These are phyloP conservation scores for Thalassiosira hispida DNA, from an alignment of 352 stramenopile species.

Conservation along the genomic window DNA sequence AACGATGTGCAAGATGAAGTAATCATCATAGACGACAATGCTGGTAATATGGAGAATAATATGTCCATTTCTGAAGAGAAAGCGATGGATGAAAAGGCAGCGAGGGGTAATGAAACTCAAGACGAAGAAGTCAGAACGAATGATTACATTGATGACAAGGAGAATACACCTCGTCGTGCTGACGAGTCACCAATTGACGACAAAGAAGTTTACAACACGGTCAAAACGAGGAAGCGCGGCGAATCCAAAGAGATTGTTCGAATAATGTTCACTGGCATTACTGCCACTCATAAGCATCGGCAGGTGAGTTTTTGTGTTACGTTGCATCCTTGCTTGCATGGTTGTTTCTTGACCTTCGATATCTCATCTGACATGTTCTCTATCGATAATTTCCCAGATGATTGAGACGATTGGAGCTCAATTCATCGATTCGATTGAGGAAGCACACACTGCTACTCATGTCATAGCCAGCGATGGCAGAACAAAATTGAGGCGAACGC, in stretches of 20 bases:
- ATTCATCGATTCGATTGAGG: slow-evolving; percentile 56
- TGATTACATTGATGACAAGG: neutral
- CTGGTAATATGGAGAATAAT: neutral
- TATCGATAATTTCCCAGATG: slow-evolving; percentile 36
- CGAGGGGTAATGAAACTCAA: slow-evolving; percentile 13
- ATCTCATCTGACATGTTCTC: neutral
- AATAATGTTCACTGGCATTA: slow-evolving; percentile 59
- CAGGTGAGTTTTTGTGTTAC: slow-evolving; percentile 14
- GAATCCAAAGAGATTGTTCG: slow-evolving; percentile 31
- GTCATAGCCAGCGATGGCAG: slow-evolving; percentile 58
- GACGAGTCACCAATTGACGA: neutral
- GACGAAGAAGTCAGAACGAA: neutral
- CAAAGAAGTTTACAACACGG: slow-evolving; percentile 4
- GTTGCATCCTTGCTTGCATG: slow-evolving; percentile 7
- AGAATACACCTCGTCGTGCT: slow-evolving; percentile 1
- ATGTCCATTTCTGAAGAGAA: neutral
- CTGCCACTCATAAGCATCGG: slow-evolving; percentile 33
- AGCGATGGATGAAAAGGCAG: neutral
- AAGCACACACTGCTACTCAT: slow-evolving; percentile 59
- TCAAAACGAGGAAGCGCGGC: slow-evolving; percentile 24
- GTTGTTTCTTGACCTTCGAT: neutral
- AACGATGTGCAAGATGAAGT: slow-evolving; percentile 1
- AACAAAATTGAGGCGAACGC: slow-evolving; percentile 53
- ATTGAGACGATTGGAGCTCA: slow-evolving; percentile 65
- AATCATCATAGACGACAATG: neutral